Evolutionary conservation across 2,329 filamentous ascomycete species (phyloP).

Genomic region (Penicillium griseofulvum): DNA sequence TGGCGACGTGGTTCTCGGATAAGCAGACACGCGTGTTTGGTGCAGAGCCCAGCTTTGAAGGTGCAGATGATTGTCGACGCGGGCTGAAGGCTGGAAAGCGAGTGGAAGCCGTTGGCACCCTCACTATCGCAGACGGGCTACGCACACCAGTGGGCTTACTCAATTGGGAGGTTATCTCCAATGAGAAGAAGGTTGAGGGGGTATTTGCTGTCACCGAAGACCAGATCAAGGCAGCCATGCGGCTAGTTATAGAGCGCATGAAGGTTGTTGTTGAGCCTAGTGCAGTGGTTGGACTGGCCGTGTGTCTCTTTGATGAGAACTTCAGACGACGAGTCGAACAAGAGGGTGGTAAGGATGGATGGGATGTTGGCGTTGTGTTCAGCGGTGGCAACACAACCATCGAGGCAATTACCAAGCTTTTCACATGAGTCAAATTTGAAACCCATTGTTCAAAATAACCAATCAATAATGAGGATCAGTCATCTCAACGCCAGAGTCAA

Average conservation of each 20-base stretch:
- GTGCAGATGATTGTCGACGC: slow-evolving; percentile 76
- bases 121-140: slow-evolving; percentile 87
- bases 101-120: slow-evolving; percentile 65
- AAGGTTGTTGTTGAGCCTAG: slow-evolving; percentile 91
- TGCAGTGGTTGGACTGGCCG: slow-evolving; percentile 78
- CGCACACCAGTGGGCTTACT: slow-evolving; percentile 74
- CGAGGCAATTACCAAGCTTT: slow-evolving; percentile 59
- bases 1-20: slow-evolving; percentile 68
- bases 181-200: slow-evolving; percentile 65
- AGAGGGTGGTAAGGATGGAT: slow-evolving; percentile 70
- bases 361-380: slow-evolving; percentile 65
- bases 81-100: slow-evolving; percentile 65
- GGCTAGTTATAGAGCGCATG: slow-evolving; percentile 77
- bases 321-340: slow-evolving; percentile 64
- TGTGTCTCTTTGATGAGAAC: slow-evolving; percentile 79
- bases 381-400: slow-evolving; percentile 65
- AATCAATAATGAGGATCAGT: slow-evolving; percentile 6
- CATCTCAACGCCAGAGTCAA: slow-evolving; percentile 26
- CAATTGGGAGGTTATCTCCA: slow-evolving; percentile 75
- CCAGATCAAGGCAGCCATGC: slow-evolving; percentile 74
- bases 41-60: slow-evolving; percentile 77
- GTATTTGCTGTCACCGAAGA: slow-evolving; percentile 76
- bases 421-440: slow-evolving; percentile 26
- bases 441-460: neutral
- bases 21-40: slow-evolving; percentile 78